Base-by-base conservation (phyloP, 352 stramenopile genomes). In the Globisporangium cylindrosporum region DNA sequence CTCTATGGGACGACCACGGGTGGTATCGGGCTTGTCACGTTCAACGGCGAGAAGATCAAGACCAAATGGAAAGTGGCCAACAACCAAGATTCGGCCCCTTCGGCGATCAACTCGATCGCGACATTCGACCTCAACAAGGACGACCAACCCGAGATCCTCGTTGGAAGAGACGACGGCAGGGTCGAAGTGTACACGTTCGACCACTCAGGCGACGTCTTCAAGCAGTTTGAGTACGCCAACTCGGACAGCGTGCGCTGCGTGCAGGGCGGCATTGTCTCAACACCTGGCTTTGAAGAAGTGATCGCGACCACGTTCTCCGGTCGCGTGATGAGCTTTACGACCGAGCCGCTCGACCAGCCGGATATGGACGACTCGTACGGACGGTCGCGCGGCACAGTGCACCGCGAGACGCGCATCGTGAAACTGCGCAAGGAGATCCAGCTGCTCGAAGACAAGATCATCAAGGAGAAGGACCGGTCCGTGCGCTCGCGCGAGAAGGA, bases 61-160 rank as follows among this genome's bases (percentile, higher is more conserved):
- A 81, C 69, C 66, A 91, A 80, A 67, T 91, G 74, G 77, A 91
- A 82, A 71, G 88, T 79, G 62, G 78, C 76, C 18, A 60, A 60
- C 64, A 74, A 72, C 49, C 41, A 70, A 55, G 59, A 68, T 15
- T 65, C 27, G 34, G 76, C 70, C 5, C 81, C 75, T 7, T 75
- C 77, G 1, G 64, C 73, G 8, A 86, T 96, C 70, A 95, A 93
- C 49, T 92, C 85, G 46, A 91, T 96, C 32, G 66, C 72, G 22
- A 88, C 82, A 46, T 92, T 83, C 46, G 89, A 96, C 48, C 80
- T 95, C 29, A 93, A 92, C 76, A 89, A 84, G 29, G 89, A 95
- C 67, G 88, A 90, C 69, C 72, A 83, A 1, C 76, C 76, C 0
- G 86, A 95, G 71, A 84, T 96, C 46, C 71, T 96, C 14, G 75